Evolutionary conservation across 495 filamentous ascomycete genomes (phyloP), one percentile per base, ranked within the genome.

Genomic region (Rusavskia elegans): DNA sequence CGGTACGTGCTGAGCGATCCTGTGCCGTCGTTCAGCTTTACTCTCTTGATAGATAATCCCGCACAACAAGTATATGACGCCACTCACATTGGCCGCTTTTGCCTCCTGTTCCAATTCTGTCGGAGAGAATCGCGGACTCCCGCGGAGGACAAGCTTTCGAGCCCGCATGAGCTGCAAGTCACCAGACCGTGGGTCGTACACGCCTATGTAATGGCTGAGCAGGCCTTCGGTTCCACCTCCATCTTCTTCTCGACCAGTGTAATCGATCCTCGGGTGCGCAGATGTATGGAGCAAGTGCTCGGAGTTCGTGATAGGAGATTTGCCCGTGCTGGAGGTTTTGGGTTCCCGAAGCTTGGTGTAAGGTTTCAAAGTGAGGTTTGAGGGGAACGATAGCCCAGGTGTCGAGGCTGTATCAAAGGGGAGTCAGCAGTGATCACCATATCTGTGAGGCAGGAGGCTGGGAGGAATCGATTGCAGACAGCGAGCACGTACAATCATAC

Each of bases 131-230:
- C 81, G 68, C 44, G 85, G 74, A 45, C 71, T 69, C 32, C 80
- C 77, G 48, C 83, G 74, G 9, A 96, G 72, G 9, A 79, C 77
- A 54, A 95, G 71, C 61, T 85, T 87, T 49, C 79, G 80, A 5
- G 84, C 83, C 63, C 85, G 80, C 20, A 87, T 67, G 30, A 97
- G 68, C 52, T 90, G 71, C 59, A 96, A 71, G 51, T 79, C 76
- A 40, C 80, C 80, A 6, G 75, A 81, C 41, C 73, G 68, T 0
- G 86, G 84, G 59, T 98, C 87, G 56, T 82, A 87, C 44, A 96
- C 72, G 29, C 85, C 92, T 54, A 95, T 65, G 65, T 93, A 98
- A 66, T 96, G 85, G 58, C 85, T 85, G 52, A 93, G 64, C 41
- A 81, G 67, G 10, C 77, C 72, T 52, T 89, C 80, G 14, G 75